Conservation (phyloP, 257 asterid genomes). For the Forsythia suspensa region DNA sequence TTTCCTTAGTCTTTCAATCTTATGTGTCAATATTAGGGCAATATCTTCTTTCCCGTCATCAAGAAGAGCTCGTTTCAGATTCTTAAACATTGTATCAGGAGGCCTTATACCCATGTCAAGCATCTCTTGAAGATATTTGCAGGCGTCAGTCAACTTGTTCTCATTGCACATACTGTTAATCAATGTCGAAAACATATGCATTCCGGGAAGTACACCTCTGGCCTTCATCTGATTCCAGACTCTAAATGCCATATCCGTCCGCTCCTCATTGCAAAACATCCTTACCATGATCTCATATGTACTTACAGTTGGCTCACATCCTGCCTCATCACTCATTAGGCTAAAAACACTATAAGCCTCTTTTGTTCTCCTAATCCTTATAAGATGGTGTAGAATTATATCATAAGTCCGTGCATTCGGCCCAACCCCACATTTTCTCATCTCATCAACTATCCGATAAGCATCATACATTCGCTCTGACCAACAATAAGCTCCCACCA, state of each 20-base stretch:
- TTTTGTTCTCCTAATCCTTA: constrained; percentile 39
- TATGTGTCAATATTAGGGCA: constrained; percentile 38
- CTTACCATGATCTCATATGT: constrained; percentile 79
- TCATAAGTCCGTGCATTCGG: constrained; percentile 78
- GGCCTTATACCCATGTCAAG: constrained; percentile 81
- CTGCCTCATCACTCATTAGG: constrained; percentile 55
- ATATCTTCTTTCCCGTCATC: constrained; percentile 61
- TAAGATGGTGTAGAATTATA: constrained; percentile 66
- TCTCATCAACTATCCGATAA: constrained; percentile 54
- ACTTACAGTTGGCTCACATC: constrained; percentile 63
- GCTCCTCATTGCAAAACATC: constrained; percentile 68
- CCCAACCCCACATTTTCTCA: constrained; percentile 60
- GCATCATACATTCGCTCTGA: constrained; percentile 55
- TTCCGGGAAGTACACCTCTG: constrained; percentile 68
- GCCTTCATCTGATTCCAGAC: constrained; percentile 80
- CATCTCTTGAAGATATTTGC: constrained; percentile 61
- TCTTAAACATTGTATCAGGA: constrained; percentile 57
- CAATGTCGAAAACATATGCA: constrained; percentile 73
- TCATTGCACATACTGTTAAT: constrained; percentile 54
- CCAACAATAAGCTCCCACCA: constrained; percentile 89
- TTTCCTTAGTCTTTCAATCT: constrained; percentile 52
- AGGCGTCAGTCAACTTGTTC: constrained; percentile 54
- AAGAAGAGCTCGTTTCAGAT: constrained; percentile 55
- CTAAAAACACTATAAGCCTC: constrained; percentile 64
- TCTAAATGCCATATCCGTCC: constrained; percentile 61